Conservation (phyloP, 2,329 filamentous ascomycete genomes). For the Fusarium sp. region DNA sequence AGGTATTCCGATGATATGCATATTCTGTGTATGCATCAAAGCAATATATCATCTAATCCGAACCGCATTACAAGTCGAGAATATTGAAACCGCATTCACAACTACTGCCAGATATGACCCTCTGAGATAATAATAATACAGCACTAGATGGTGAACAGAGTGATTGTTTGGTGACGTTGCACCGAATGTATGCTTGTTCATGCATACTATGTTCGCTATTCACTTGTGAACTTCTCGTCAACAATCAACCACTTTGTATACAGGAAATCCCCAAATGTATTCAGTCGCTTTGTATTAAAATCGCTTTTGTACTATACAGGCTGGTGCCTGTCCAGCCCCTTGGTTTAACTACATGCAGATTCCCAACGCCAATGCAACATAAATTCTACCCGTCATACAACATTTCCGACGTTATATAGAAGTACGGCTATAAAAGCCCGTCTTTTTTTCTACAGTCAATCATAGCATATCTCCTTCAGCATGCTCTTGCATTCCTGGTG, state of each 20-base stretch:
- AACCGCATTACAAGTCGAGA: not conserved
- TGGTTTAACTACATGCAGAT: constrained; percentile 2
- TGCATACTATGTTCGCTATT: not conserved
- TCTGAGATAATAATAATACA: not conserved
- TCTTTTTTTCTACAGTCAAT: constrained; percentile 8
- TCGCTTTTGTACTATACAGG: constrained; percentile 1
- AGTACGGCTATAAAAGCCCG: not conserved
- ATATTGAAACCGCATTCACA: not conserved
- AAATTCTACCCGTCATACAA: constrained; percentile 28
- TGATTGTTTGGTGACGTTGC: not conserved
- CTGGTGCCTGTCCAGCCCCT: not conserved
- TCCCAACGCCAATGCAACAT: constrained; percentile 25
- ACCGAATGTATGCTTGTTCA: not conserved
- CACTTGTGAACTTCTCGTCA: not conserved
- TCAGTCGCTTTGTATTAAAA: constrained; percentile 2
- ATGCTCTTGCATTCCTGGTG: constrained; percentile 49
- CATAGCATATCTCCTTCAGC: constrained; percentile 53
- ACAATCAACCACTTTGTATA: not conserved
- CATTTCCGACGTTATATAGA: constrained; percentile 18
- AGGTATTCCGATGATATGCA: not conserved
- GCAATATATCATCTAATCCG: constrained; percentile 17
- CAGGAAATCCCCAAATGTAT: not conserved
- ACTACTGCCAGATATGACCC: not conserved
- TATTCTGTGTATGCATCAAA: constrained; percentile 29
- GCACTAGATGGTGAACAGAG: not conserved